A percentile compares a stretch with the other conserved stretches of the same genome.
Conservation (phyloP, 2,329 filamentous ascomycete genomes). For the Trichoderma breve region DNA sequence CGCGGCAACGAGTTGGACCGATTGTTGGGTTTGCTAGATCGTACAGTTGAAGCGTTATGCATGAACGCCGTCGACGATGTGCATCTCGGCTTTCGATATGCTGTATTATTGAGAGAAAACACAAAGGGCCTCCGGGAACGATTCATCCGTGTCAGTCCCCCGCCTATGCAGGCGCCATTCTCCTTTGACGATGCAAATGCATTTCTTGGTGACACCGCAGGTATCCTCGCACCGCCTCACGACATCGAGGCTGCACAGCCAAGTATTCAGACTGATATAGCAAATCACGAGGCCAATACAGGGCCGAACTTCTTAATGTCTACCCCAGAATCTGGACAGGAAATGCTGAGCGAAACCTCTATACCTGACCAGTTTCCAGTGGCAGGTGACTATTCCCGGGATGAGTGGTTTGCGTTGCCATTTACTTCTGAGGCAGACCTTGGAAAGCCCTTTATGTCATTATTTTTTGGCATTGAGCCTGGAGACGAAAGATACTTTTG, state of each 20-base stretch:
- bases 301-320: background rate
- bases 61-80: background rate
- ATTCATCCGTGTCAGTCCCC: background rate
- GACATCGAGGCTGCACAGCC: background rate
- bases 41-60: background rate
- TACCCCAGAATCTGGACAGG: background rate
- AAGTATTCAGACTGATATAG: background rate
- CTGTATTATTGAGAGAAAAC: background rate
- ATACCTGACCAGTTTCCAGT: background rate
- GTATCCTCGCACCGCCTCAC: background rate
- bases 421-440: background rate
- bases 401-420: background rate
- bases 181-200: background rate
- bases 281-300: background rate
- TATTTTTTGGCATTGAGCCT: background rate
- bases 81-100: background rate
- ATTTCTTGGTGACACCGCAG: background rate
- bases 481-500: background rate
- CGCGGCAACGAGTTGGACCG: background rate
- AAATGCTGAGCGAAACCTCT: background rate
- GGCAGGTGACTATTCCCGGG: background rate
- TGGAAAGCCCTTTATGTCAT: background rate
- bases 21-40: background rate
- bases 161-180: background rate
- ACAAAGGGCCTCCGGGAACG: background rate